phyloP scores from a whole-genome alignment of 257 asterid species.

The Fraxinus anomala region DNA sequence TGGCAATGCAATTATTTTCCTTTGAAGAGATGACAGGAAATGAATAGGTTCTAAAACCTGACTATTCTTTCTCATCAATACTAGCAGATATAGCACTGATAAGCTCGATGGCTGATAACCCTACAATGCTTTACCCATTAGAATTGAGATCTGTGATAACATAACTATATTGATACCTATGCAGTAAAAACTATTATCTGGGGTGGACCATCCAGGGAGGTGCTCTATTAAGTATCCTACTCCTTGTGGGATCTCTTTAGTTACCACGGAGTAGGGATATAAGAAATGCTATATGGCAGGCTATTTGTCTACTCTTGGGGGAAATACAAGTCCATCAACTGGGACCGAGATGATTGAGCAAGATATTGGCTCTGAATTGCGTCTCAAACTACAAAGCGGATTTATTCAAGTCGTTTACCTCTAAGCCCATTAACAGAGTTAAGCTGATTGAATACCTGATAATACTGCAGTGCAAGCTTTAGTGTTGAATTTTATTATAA shows the following conservation, averaged over 20 bases:
- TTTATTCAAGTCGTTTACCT: background rate
- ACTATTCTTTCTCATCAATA: background rate
- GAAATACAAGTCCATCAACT: background rate
- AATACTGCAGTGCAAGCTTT: background rate
- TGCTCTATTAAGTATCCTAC: background rate
- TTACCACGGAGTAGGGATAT: background rate
- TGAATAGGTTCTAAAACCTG: background rate
- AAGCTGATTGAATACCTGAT: background rate
- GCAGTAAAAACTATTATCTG: background rate
- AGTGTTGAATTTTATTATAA: background rate
- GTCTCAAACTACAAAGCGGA: background rate
- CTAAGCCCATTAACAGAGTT: background rate
- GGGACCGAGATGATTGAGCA: background rate
- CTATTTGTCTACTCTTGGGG: background rate
- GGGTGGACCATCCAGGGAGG: background rate
- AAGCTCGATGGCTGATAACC: background rate
- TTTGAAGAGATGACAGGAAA: background rate
- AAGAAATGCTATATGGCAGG: background rate
- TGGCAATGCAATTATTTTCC: background rate
- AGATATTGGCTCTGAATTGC: background rate
- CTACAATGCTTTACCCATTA: background rate
- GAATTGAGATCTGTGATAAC: background rate
- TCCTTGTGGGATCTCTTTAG: conserved; percentile 1
- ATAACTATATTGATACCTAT: background rate
- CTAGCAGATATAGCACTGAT: background rate